Evolutionary conservation across 306 rosid genomes (phyloP).

Genomic region (Rosa multiflora): DNA sequence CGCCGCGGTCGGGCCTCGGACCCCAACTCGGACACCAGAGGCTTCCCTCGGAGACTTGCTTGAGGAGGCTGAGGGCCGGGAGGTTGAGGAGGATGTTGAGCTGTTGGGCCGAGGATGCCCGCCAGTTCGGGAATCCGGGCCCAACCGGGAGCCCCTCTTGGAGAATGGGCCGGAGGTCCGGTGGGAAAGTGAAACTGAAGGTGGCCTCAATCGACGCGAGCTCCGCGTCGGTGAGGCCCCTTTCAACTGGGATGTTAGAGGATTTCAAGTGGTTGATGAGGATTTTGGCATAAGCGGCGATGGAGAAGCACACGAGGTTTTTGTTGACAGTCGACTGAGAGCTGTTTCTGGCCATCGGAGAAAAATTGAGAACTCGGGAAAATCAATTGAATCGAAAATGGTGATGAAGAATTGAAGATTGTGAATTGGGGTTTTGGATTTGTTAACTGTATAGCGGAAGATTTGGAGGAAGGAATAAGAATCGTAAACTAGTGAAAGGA

Average conservation of each 20-base stretch:
- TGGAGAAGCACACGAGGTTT: constrained; percentile 69
- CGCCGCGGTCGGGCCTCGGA: constrained; percentile 17
- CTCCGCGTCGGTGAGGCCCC: constrained; percentile 67
- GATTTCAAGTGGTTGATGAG: constrained; percentile 49
- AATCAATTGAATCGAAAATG: neutral
- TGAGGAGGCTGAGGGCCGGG: constrained; percentile 47
- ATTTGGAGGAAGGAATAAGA: neutral
- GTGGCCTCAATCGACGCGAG: constrained; percentile 47
- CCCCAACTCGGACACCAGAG: constrained; percentile 78
- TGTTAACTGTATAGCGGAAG: neutral
- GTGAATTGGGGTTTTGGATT: neutral
- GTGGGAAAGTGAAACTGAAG: constrained; percentile 64
- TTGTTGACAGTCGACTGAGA: constrained; percentile 21
- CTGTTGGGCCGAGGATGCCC: constrained; percentile 69
- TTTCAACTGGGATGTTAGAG: constrained; percentile 38
- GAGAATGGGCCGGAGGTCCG: constrained; percentile 78
- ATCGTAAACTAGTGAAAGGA: neutral
- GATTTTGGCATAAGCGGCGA: constrained; percentile 60
- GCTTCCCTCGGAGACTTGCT: constrained; percentile 40
- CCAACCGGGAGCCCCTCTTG: constrained; percentile 69
- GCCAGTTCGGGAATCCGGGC: constrained; percentile 82
- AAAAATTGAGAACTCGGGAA: neutral
- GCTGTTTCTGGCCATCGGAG: neutral
- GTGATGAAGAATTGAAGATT: neutral
- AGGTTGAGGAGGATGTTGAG: constrained; percentile 59